phyloP scores from a whole-genome alignment of 1,284 basidiomycete species.

The Apiotrichum mycotoxinovorans region DNA sequence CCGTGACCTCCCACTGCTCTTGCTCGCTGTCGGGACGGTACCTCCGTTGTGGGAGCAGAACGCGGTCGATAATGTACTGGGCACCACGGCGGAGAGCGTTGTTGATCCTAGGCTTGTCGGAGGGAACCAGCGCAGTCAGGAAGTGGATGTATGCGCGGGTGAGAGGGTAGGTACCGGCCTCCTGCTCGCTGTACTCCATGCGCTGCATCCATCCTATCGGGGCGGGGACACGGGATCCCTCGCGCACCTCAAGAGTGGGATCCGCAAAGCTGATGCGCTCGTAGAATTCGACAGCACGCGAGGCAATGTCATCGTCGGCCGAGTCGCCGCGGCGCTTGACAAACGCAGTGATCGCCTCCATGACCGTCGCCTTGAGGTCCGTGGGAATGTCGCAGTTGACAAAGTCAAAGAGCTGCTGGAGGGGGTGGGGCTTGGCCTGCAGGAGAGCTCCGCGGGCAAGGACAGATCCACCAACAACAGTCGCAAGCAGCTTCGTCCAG shows the following conservation, averaged over 20 bases:
- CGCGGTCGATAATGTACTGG: conserved; percentile 81
- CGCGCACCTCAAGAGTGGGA: conserved; percentile 33
- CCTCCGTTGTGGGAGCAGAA: conserved; percentile 63
- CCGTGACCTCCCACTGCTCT: conserved; percentile 84
- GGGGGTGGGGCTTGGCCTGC: conserved; percentile 70
- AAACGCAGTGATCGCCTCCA: conserved; percentile 81
- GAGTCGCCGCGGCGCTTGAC: conserved; percentile 68
- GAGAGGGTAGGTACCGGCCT: conserved; percentile 73
- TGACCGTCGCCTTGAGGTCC: conserved; percentile 83
- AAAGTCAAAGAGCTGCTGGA: conserved; percentile 72
- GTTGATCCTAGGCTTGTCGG: conserved; percentile 22
- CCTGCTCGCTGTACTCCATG: conserved; percentile 74
- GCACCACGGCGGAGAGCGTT: conserved; percentile 60
- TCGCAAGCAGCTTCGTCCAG: conserved; percentile 60
- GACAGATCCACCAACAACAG: conserved; percentile 70
- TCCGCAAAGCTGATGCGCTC: conserved; percentile 69
- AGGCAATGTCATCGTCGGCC: conserved; percentile 66
- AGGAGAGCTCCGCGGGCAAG: conserved; percentile 51
- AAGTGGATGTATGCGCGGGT: conserved; percentile 84
- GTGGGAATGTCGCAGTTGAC: conserved; percentile 75
- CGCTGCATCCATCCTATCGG: conserved; percentile 43
- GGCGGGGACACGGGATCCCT: conserved; percentile 25
- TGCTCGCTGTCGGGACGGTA: conserved; percentile 67
- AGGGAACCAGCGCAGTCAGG: conserved; percentile 70
- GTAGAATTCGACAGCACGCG: conserved; percentile 57